These are phyloP conservation scores for Blastobotrys proliferans DNA, from an alignment of 1,139 yeast species.

Conservation along the genomic window DNA sequence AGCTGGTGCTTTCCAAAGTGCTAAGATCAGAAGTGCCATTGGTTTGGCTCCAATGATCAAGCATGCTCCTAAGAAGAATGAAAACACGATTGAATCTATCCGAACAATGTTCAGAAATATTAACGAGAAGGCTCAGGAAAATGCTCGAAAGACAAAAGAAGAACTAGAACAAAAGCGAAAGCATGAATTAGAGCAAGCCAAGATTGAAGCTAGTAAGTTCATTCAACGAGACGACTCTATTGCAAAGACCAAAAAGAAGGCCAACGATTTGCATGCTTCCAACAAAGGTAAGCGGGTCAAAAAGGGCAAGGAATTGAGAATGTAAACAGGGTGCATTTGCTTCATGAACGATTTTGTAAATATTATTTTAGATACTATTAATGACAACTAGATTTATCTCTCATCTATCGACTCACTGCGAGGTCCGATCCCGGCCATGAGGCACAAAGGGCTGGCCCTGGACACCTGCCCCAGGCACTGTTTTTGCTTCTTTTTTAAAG, in stretches of 20 bases:
- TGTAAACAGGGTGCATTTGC: slow-evolving; percentile 8
- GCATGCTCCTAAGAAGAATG: slow-evolving; percentile 41
- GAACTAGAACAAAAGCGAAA: slow-evolving; percentile 32
- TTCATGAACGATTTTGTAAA: no score
- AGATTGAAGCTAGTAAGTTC: slow-evolving; percentile 19
- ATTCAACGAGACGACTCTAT: slow-evolving; percentile 18
- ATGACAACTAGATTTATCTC: no score
- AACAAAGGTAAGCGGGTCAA: slow-evolving; percentile 19
- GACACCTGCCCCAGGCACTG: no score
- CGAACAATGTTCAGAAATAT: slow-evolving; percentile 44
- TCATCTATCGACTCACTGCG: no score
- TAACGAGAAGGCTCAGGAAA: slow-evolving; percentile 55
- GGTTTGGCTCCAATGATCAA: slow-evolving; percentile 65
- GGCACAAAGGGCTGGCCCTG: no score
- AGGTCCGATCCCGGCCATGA: no score
- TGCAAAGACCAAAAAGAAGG: slow-evolving; percentile 13
- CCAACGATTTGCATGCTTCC: slow-evolving; percentile 11
- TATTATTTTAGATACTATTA: no score
- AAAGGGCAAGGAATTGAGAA: slow-evolving; percentile 18
- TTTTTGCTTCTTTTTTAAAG: no score
- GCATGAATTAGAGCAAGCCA: slow-evolving; percentile 25
- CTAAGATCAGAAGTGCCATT: slow-evolving; percentile 51
- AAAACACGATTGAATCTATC: slow-evolving; percentile 40
- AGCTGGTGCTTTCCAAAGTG: slow-evolving; percentile 58
- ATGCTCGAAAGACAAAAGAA: slow-evolving; percentile 41